phyloP scores from a whole-genome alignment of 2,329 filamentous ascomycete species.

The Aspergillus pseudoviridinutans region DNA sequence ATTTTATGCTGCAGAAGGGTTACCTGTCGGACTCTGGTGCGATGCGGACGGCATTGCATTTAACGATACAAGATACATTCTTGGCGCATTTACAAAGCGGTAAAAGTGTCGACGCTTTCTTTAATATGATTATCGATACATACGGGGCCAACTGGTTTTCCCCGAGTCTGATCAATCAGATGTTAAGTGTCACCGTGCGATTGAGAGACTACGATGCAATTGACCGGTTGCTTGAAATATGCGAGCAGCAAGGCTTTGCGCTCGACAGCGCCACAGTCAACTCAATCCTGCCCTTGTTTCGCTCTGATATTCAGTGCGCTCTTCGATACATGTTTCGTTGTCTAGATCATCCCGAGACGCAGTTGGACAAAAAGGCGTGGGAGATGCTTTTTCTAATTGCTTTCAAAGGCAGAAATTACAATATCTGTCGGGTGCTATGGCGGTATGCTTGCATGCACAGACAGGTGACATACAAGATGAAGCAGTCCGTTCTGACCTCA shows the following conservation, averaged over 20 bases:
- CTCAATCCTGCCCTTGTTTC: constrained; percentile 25
- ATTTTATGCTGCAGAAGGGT: constrained; percentile 29
- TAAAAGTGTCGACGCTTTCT: constrained; percentile 32
- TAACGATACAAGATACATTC: constrained; percentile 32
- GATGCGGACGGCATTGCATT: constrained; percentile 23
- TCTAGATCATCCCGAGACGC: constrained; percentile 15
- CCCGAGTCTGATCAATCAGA: constrained; percentile 31
- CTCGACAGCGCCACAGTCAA: constrained; percentile 27
- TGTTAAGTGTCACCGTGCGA: constrained; percentile 32
- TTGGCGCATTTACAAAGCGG: constrained; percentile 30
- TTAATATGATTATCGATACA: constrained; percentile 34
- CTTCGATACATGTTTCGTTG: constrained; percentile 21
- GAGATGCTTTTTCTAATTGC: constrained; percentile 42
- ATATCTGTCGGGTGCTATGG: constrained; percentile 46
- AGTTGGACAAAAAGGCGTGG: constrained; percentile 23
- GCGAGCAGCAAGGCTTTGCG: constrained; percentile 23
- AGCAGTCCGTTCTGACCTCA: constrained; percentile 26
- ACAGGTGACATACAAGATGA: constrained; percentile 32
- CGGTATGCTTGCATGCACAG: constrained; percentile 43
- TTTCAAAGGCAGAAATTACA: constrained; percentile 35
- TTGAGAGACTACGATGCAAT: constrained; percentile 23
- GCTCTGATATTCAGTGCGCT: constrained; percentile 20
- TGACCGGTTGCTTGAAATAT: constrained; percentile 29
- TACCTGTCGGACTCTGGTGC: constrained; percentile 22
- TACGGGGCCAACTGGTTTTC: constrained; percentile 38